Evolutionary conservation across 768 basidiomycete species (phyloP).

Genomic region (Boletus rubropictus): DNA sequence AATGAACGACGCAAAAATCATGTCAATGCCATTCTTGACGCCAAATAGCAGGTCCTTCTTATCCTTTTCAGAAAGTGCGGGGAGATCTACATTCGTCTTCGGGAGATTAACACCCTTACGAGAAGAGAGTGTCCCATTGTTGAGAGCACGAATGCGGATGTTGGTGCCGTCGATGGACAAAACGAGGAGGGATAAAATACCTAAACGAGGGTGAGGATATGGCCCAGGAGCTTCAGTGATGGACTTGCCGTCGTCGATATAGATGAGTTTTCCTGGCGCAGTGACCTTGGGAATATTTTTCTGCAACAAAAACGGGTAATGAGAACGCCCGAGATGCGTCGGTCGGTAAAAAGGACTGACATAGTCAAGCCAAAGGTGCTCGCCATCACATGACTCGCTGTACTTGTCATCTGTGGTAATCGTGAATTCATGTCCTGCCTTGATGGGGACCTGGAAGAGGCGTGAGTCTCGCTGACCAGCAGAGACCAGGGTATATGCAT

Average conservation of each 20-base stretch:
- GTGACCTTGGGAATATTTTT: slow-evolving; percentile 93
- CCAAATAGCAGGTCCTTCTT: slow-evolving; percentile 92
- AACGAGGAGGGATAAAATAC: slow-evolving; percentile 90
- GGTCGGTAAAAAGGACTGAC: slow-evolving; percentile 40
- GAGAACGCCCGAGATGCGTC: neutral
- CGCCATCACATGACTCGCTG: slow-evolving; percentile 72
- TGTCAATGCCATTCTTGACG: slow-evolving; percentile 96
- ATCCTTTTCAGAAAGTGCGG: slow-evolving; percentile 96
- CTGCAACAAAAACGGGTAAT: slow-evolving; percentile 36
- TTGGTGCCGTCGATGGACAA: slow-evolving; percentile 78
- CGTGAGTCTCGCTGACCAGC: slow-evolving; percentile 3
- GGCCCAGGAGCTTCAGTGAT: neutral
- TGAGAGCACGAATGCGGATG: slow-evolving; percentile 80
- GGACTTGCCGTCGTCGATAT: slow-evolving; percentile 84
- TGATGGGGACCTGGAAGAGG: slow-evolving; percentile 59
- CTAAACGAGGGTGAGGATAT: slow-evolving; percentile 21
- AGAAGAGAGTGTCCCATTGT: slow-evolving; percentile 89
- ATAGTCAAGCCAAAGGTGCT: slow-evolving; percentile 91
- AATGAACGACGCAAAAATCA: slow-evolving; percentile 99
- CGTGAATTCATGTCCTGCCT: slow-evolving; percentile 90
- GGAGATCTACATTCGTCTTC: slow-evolving; percentile 95
- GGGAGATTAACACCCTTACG: slow-evolving; percentile 99
- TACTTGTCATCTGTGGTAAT: slow-evolving; percentile 82
- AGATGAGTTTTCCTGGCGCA: slow-evolving; percentile 94
- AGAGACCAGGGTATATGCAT: slow-evolving; percentile 31